Base-by-base conservation (phyloP, 805 yeast species). In the Clavispora santaluciae region DNA sequence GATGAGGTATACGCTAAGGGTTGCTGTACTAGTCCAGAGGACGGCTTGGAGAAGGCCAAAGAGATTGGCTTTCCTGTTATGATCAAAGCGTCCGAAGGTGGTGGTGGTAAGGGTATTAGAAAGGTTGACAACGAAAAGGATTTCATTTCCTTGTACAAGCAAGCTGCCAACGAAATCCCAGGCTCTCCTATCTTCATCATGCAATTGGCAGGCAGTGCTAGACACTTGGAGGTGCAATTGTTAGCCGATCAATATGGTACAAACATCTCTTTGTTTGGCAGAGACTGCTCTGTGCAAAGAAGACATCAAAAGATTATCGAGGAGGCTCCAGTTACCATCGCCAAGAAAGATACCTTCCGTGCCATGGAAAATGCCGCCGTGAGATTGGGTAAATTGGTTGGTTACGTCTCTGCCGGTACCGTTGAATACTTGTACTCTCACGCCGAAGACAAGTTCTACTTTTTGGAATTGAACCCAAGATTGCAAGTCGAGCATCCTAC, bases 41-140 rank as follows among this genome's bases (percentile, higher is more conserved):
- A 91, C 56, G 99, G 98, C 49, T 74, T 93, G 42, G 75, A 53
- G 33, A 86, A 85, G 62, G 99, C 99, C 45, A 78, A 74, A 55
- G 63, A 76, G 57, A 90, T 93, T 57, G 99, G 99, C 1, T 89
- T 93, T 73, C 99, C 99, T 23, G 95, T 93, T 40, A 93, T 93
- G 99, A 82, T 93, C 61, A 93, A 93, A 68, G 99, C 99, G 37
- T 89, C 97, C 44, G 99, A 93, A 80, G 99, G 99, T 75, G 99
- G 99, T 68, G 99, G 99, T 72, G 99, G 99, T 75, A 93, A 93
- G 71, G 99, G 99, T 78, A 93, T 93, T 65, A 84, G 99, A 73
- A 89, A 89, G 68, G 98, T 89, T 50, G 95, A 86, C 42, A 62
- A 73, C 48, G 96, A 85, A 64, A 81, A 79, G 49, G 86, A 89